Evolutionary conservation across 352 stramenopile species (phyloP).

Genomic region (Paralagenidium karlingii): DNA sequence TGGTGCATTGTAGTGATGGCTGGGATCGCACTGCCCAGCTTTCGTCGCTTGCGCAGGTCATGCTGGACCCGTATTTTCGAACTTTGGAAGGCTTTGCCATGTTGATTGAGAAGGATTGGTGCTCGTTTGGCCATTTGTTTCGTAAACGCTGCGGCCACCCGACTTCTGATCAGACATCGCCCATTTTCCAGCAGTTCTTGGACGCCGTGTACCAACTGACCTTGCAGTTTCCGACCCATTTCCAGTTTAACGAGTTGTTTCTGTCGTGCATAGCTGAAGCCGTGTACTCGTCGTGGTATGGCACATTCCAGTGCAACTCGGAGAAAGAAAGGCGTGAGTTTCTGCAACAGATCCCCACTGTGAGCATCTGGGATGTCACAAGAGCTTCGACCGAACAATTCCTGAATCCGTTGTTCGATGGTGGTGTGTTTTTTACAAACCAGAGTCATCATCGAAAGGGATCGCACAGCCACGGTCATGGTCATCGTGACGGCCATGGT

Average conservation of each 20-base stretch:
- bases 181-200: slow-evolving; percentile 98
- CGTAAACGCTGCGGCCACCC: slow-evolving; percentile 60
- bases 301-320: slow-evolving; percentile 87
- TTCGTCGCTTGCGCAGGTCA: slow-evolving; percentile 61
- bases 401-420: slow-evolving; percentile 69
- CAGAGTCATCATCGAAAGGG: no score
- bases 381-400: slow-evolving; percentile 71
- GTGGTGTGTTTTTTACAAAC: slow-evolving; percentile 7
- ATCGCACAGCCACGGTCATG: no score
- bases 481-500: no score
- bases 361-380: slow-evolving; percentile 79
- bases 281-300: slow-evolving; percentile 94
- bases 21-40: slow-evolving; percentile 78
- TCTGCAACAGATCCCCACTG: slow-evolving; percentile 43
- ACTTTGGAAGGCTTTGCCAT: slow-evolving; percentile 67
- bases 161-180: slow-evolving; percentile 89
- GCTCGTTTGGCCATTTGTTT: slow-evolving; percentile 84
- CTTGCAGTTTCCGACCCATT: slow-evolving; percentile 93
- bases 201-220: slow-evolving; percentile 97
- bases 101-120: slow-evolving; percentile 83
- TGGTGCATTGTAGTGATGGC: slow-evolving; percentile 79
- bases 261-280: slow-evolving; percentile 92
- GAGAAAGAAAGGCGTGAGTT: slow-evolving; percentile 61
- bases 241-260: slow-evolving; percentile 96
- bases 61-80: slow-evolving; percentile 74